Conservation (phyloP, 2,329 filamentous ascomycete species). For the Chaetomium olivaceum region DNA sequence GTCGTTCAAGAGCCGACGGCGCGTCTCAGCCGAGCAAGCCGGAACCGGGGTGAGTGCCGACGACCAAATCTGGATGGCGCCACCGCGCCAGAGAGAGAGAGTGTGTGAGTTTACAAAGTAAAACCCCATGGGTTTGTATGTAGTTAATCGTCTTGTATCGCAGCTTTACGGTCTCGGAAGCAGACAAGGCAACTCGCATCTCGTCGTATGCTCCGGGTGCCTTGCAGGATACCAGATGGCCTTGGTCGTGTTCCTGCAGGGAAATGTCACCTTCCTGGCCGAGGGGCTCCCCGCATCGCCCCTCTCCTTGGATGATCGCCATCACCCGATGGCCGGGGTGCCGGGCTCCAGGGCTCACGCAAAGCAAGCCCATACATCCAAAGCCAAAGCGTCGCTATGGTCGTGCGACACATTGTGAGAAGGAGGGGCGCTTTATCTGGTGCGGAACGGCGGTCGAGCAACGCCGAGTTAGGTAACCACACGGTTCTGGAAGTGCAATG, state of each 20-base stretch:
- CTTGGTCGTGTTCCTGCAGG: slow-evolving; percentile 6
- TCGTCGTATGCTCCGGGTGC: not conserved
- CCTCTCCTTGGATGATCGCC: not conserved
- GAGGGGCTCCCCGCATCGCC: slow-evolving; percentile 5
- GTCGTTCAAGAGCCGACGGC: not conserved
- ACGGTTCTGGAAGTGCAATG: not conserved
- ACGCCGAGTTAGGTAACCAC: not conserved
- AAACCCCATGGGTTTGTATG: not conserved
- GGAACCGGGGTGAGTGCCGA: not conserved
- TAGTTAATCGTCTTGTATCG: not conserved
- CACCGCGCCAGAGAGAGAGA: no score
- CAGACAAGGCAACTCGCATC: not conserved
- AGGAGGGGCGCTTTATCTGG: not conserved
- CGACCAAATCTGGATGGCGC: not conserved
- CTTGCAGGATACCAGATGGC: not conserved
- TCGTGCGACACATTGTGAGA: not conserved
- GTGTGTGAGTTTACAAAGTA: not conserved
- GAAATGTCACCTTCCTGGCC: slow-evolving; percentile 14
- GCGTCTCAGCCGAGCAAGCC: not conserved
- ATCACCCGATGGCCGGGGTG: not conserved
- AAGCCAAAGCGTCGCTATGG: not conserved
- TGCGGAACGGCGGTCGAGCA: not conserved
- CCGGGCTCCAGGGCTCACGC: not conserved
- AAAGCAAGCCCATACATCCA: not conserved
- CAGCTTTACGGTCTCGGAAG: not conserved